Evolutionary conservation across 2,329 filamentous ascomycete genomes (phyloP), one percentile per base, ranked within the genome.

Genomic region (Tolypocladium inflatum): DNA sequence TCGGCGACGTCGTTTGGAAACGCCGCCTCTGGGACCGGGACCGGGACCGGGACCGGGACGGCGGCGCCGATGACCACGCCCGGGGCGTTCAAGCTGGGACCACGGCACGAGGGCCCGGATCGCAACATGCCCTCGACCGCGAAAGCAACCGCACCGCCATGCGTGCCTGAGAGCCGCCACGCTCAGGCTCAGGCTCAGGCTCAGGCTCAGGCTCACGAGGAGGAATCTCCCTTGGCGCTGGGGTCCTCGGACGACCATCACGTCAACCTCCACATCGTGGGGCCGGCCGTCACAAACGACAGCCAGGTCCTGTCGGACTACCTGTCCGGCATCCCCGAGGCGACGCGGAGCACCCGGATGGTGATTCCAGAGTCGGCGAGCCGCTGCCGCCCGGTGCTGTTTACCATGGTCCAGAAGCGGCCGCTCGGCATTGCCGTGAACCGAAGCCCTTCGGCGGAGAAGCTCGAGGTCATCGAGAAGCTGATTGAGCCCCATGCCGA

Each of bases 231-330:
- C 5, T 72, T 73, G 53, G 61, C 66, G 4, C 55, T 70, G 11
- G 64, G 63, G 8, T 67, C 71, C 26, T 66, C 66, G 48, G 74
- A 72, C 59, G 74, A 73, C 56, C 69, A 71, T 57, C 70, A 76
- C 33, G 66, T 68, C 11, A 78, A 75, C 60, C 73, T 76, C 3
- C 79, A 84, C 62, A 84, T 86, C 59, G 77, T 86, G 55, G 82
- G 83, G 0, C 83, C 83, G 0, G 80, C 82, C 7, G 76, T 81
- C 7, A 82, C 81, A 6, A 80, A 80, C 54, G 83, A 86, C 69
- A 82, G 80, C 1, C 82, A 85, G 56, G 76, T 86, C 13, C 73
- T 86, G 52, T 79, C 83, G n/a, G 78, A 82, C 55, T 84, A 83
- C 58, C 76, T 85, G 59, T 71, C 71, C 7, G 64, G 66, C 6